Percentiles rank a stretch among this genome's conserved stretches.
Evolutionary conservation across 2,329 filamentous ascomycete species (phyloP).

Genomic region (Penicillium verrucosum): DNA sequence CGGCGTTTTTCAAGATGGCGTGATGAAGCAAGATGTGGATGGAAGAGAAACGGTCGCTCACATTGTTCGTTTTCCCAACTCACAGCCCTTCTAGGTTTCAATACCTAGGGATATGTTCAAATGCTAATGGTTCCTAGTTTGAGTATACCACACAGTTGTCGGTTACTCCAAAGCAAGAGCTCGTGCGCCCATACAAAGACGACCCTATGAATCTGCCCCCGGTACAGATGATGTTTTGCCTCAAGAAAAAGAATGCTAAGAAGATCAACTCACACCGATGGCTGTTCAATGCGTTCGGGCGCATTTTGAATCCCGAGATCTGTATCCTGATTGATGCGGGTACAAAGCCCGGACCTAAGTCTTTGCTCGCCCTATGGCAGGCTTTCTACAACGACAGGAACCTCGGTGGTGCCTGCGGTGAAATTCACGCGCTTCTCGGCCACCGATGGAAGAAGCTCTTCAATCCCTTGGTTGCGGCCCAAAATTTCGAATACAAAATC

Average conservation of each 20-base stretch:
- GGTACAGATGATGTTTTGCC: conserved; percentile 96
- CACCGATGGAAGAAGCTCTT: conserved; percentile 81
- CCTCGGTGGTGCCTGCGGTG: conserved; percentile 90
- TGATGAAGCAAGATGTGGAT: conserved; percentile 95
- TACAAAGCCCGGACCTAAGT: conserved; percentile 88
- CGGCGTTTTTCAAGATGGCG: conserved; percentile 91
- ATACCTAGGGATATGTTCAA: background rate
- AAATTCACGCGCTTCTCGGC: conserved; percentile 94
- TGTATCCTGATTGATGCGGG: conserved; percentile 91
- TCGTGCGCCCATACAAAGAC: conserved; percentile 83
- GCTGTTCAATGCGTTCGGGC: conserved; percentile 94
- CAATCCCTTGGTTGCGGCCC: conserved; percentile 87
- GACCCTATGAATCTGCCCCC: conserved; percentile 77
- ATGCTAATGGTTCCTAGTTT: conserved; percentile 50
- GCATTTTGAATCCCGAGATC: conserved; percentile 91
- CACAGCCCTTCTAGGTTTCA: background rate
- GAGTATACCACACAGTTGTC: conserved; percentile 97
- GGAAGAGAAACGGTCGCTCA: conserved; percentile 91
- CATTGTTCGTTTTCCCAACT: conserved; percentile 51
- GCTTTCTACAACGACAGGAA: conserved; percentile 99
- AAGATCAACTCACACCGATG: conserved; percentile 99
- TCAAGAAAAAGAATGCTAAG: conserved; percentile 97
- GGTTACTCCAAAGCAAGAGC: conserved; percentile 87
- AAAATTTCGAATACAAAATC: conserved; percentile 99
- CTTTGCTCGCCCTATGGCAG: conserved; percentile 86